Evolutionary conservation across 176 grass and related monocot genomes (phyloP).

Genomic region (Juncus effusus): DNA sequence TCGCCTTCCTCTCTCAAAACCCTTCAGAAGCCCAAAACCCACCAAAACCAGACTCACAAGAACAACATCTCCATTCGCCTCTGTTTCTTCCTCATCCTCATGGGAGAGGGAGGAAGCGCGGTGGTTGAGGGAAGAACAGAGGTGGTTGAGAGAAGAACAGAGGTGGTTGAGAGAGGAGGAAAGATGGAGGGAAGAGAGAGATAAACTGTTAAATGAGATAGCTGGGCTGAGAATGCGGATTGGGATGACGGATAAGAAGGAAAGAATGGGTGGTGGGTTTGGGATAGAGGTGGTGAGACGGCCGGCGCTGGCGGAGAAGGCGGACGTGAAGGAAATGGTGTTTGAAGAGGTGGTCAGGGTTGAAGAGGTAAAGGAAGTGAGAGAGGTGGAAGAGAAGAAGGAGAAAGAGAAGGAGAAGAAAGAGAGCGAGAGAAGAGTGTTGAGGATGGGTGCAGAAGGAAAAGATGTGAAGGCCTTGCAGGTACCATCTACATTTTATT

Average conservation of each 20-base stretch:
- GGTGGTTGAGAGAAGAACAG: constrained; percentile 74
- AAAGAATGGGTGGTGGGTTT: constrained; percentile 4
- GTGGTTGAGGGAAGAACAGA: constrained; percentile 83
- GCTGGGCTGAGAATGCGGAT: constrained; percentile 51
- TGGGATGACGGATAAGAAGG: constrained; percentile 42
- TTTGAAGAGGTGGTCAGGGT: constrained; percentile 31
- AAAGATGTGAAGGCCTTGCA: constrained; percentile 86
- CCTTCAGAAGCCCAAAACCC: constrained; percentile 6
- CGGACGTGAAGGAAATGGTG: constrained; percentile 51
- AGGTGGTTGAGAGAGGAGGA: constrained; percentile 72
- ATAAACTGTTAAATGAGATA: constrained; percentile 58
- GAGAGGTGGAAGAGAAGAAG: not conserved
- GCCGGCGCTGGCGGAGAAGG: constrained; percentile 40
- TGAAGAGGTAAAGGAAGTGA: constrained; percentile 33
- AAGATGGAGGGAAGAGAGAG: constrained; percentile 62
- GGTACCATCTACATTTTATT: constrained; percentile 39
- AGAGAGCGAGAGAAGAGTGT: constrained; percentile 23
- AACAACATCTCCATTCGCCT: not conserved
- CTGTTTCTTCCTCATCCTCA: constrained; percentile 28
- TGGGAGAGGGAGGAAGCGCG: constrained; percentile 72
- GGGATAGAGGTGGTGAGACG: constrained; percentile 5
- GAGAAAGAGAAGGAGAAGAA: constrained; percentile 23
- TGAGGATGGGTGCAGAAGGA: constrained; percentile 66
- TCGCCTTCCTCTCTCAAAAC: constrained; percentile 34
- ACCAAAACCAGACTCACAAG: not conserved